phyloP scores from a whole-genome alignment of 495 filamentous ascomycete species.

The Elaphomyces granulatus region DNA sequence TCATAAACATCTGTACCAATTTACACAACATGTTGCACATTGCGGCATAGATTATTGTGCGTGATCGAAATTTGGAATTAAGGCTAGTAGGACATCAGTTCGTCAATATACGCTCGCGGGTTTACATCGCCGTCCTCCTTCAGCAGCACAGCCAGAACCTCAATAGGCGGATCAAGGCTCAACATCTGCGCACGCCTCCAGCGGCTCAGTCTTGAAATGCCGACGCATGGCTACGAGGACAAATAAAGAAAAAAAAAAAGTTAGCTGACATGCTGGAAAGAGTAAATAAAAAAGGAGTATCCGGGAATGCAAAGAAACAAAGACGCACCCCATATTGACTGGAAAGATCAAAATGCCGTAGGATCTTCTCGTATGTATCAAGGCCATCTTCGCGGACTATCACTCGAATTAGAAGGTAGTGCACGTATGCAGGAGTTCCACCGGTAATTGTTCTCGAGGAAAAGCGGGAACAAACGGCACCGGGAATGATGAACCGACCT shows the following conservation, averaged over 20 bases:
- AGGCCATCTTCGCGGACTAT: slow-evolving; percentile 62
- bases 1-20: neutral
- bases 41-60: no score
- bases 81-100: slow-evolving; percentile 41
- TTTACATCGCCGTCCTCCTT: slow-evolving; percentile 42
- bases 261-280: no score
- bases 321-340: slow-evolving; percentile 74
- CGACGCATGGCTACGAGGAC: slow-evolving; percentile 62
- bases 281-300: no score
- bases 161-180: slow-evolving; percentile 71
- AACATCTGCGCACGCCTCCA: slow-evolving; percentile 77
- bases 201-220: slow-evolving; percentile 63
- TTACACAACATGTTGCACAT: no score
- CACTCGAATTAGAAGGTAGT: no score
- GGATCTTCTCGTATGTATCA: slow-evolving; percentile 62
- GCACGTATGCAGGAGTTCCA: no score
- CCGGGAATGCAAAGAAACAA: neutral
- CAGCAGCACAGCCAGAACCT: slow-evolving; percentile 77
- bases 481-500: no score
- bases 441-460: neutral
- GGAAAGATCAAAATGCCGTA: slow-evolving; percentile 78
- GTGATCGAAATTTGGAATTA: no score
- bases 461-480: slow-evolving; percentile 13
- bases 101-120: slow-evolving; percentile 66
- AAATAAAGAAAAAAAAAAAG: slow-evolving; percentile 9